Conservation (phyloP, 108 stramenopile species). For the Stephanodiscus minutulus region DNA sequence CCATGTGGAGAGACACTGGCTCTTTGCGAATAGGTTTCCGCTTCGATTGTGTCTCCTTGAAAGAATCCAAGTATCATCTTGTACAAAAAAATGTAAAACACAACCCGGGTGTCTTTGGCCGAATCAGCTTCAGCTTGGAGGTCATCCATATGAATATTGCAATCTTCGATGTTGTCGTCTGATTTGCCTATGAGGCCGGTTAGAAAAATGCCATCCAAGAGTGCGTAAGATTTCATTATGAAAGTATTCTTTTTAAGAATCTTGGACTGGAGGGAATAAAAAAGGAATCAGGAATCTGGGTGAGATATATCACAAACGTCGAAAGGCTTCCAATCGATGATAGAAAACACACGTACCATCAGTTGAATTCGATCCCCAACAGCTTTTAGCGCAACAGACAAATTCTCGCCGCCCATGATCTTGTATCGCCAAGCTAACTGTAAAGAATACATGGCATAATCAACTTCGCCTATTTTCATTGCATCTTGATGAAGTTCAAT, state of each 20-base stretch:
- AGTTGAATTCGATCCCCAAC: neutral
- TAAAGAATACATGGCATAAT: conserved; percentile 15
- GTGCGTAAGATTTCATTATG: neutral
- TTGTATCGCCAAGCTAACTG: conserved; percentile 5
- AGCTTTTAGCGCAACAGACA: conserved; percentile 3
- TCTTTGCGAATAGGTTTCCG: neutral
- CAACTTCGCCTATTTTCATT: conserved; percentile 12
- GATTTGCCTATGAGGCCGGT: neutral
- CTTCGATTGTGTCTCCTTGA: neutral
- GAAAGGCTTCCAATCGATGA: neutral
- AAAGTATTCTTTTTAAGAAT: neutral
- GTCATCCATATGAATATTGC: conserved; percentile 4
- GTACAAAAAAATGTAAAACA: neutral
- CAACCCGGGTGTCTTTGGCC: neutral
- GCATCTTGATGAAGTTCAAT: neutral
- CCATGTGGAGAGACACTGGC: neutral
- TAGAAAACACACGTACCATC: neutral
- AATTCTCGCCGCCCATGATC: conserved; percentile 18
- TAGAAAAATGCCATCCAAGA: neutral
- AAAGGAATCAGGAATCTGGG: neutral
- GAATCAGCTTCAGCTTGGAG: conserved; percentile 3
- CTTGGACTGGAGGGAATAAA: neutral
- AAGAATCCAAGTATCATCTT: neutral
- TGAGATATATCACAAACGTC: neutral
- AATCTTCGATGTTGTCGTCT: conserved; percentile 4